phyloP scores from a whole-genome alignment of 1,284 basidiomycete species.

The Cryptococcus wingfieldii region DNA sequence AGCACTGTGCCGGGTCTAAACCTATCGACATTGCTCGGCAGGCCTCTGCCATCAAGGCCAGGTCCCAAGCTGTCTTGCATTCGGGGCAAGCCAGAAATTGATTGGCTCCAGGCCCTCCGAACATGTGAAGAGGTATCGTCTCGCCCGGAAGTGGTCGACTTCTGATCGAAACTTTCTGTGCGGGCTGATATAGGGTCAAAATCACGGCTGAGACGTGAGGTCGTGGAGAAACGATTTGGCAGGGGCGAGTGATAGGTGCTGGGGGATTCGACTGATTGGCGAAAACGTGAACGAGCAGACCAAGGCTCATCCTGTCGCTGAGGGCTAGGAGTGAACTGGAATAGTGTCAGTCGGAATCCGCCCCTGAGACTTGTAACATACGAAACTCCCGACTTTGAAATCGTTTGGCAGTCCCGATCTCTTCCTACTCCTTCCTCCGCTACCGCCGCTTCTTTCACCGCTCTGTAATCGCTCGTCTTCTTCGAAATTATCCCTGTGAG shows the following conservation, averaged over 20 bases:
- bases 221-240: constrained; percentile 6
- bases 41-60: constrained; percentile 9
- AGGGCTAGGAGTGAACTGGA: constrained; percentile 30
- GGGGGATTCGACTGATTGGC: constrained; percentile 13
- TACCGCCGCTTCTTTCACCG: constrained; percentile 29
- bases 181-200: constrained; percentile 6
- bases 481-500: constrained; percentile 2
- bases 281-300: constrained; percentile 13
- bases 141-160: constrained; percentile 5
- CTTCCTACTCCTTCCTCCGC: constrained; percentile 15
- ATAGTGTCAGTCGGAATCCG: background rate
- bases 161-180: constrained; percentile 13
- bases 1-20: constrained; percentile 19
- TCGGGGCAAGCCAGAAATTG: constrained; percentile 25
- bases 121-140: constrained; percentile 10
- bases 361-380: constrained; percentile 5
- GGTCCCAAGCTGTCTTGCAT: background rate
- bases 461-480: constrained; percentile 16
- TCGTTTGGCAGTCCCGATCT: constrained; percentile 34
- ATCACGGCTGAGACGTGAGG: constrained; percentile 7
- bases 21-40: constrained; percentile 7
- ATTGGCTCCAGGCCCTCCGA: constrained; percentile 25
- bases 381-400: constrained; percentile 31
- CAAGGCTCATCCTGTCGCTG: constrained; percentile 6
- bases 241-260: constrained; percentile 9